Base-by-base conservation (phyloP, 202 grass and related monocot genomes). In the Panicum hallii region DNA sequence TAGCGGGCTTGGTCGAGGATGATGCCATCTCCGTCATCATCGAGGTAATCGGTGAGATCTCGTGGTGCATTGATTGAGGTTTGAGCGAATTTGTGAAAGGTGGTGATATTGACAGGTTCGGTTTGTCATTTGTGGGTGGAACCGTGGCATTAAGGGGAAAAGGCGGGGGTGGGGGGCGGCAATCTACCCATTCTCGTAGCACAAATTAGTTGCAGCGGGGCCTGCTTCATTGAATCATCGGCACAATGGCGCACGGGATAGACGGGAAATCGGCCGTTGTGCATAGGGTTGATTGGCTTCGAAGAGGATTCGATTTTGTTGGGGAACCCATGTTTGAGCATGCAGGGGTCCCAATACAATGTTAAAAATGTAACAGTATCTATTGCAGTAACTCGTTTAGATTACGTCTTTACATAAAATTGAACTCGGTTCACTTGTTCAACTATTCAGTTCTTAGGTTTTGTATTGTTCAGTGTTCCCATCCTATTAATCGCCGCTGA, bases 41-140 rank as follows among this genome's bases (percentile, higher is more conserved):
- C 26, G 47, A 73, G 70, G 70, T 73, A 73, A 73, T 36, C 47
- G 15, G 4, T 74, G 30, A 74, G 28, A 54, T 74, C 48, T 52
- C 7, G 4, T 74, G 71, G 5, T 20, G 30, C 47, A 1, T 38
- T 74, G 15, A 17, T 53, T 74, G 12, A 15, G 5, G 2, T 34
- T 20, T 74, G 48, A 20, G 48, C 16, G 48, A 54, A 54, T 32
- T 74, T 53, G 8, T 9, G 9, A 11, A 3, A 52, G 30, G n/a
- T 4, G 45, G 23, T 9, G 23, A 49, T 32, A 17, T 72, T 19
- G 47, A 1, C 19, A 52, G 47, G 70, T 34, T 52, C 8, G 8
- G 8, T 34, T 73, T 36, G 36, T 36, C 36, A 36, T 36, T 36
- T 32, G 47, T 36, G 7, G 8, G 70, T 52, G 44, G 36, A 36